phyloP scores from a whole-genome alignment of 768 basidiomycete species.

The Psilocybe cyanescens region DNA sequence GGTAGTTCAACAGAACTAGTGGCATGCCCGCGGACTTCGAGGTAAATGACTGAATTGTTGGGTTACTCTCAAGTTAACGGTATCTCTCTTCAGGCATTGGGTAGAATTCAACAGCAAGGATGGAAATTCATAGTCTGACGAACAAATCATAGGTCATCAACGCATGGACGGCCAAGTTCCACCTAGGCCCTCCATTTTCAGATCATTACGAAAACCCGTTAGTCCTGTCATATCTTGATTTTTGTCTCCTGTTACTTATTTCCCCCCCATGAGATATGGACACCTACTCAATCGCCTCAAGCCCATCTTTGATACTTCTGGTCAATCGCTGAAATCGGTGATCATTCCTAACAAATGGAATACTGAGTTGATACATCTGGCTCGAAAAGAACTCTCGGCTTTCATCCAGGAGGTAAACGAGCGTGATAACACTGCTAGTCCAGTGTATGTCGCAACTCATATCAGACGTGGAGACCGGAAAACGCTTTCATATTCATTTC shows the following conservation, averaged over 20 bases:
- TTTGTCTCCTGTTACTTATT: not conserved
- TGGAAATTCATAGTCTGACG: not conserved
- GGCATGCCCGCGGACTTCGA: slow-evolving; percentile 71
- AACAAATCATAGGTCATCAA: slow-evolving; percentile 51
- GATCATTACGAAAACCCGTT: slow-evolving; percentile 69
- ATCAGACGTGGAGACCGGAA: slow-evolving; percentile 65
- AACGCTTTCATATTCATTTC: slow-evolving; percentile 47
- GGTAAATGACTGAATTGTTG: slow-evolving; percentile 40
- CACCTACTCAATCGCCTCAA: slow-evolving; percentile 58
- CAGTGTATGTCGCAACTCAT: slow-evolving; percentile 58
- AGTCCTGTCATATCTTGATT: slow-evolving; percentile 26
- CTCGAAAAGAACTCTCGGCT: slow-evolving; percentile 47
- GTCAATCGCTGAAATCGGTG: slow-evolving; percentile 49
- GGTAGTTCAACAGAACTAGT: slow-evolving; percentile 53
- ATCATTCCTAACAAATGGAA: slow-evolving; percentile 57
- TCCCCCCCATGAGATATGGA: slow-evolving; percentile 45
- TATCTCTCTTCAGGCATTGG: slow-evolving; percentile 57
- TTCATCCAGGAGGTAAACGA: slow-evolving; percentile 20
- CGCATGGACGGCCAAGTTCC: slow-evolving; percentile 67
- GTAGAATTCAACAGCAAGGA: slow-evolving; percentile 33
- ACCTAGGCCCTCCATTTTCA: slow-evolving; percentile 58
- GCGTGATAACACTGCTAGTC: not conserved
- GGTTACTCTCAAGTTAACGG: not conserved
- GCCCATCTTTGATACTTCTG: slow-evolving; percentile 53
- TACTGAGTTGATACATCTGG: slow-evolving; percentile 48